Evolutionary conservation across 805 yeast genomes (phyloP).

Genomic region (Starmera quercuum): DNA sequence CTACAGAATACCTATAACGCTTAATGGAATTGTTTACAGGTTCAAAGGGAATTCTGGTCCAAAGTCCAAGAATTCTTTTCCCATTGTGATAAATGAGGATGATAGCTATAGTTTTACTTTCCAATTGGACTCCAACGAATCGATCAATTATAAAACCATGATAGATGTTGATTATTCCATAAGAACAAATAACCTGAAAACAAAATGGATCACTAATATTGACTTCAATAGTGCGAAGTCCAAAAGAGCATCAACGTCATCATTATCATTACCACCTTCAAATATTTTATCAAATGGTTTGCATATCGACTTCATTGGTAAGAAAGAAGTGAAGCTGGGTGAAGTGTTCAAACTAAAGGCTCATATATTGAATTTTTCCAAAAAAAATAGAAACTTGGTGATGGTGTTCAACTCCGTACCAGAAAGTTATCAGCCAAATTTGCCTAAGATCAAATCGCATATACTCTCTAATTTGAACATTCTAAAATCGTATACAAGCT

Average conservation of each 20-base stretch:
- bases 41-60: conserved; percentile 17
- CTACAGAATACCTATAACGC: conserved; percentile 8
- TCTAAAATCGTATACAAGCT: conserved; percentile 27
- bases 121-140: conserved; percentile 11
- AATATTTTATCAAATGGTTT: conserved; percentile 23
- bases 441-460: conserved; percentile 18
- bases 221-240: conserved; percentile 7
- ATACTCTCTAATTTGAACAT: conserved; percentile 17
- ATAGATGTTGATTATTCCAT: conserved; percentile 21
- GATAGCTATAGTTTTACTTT: conserved; percentile 22
- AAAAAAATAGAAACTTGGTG: conserved; percentile 42
- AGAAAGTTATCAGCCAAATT: conserved; percentile 11
- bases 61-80: conserved; percentile 14
- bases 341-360: conserved; percentile 54
- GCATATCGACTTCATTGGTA: conserved; percentile 53
- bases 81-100: conserved; percentile 16
- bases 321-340: conserved; percentile 53
- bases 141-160: conserved; percentile 2
- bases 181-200: conserved; percentile 12
- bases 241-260: conserved; percentile 3
- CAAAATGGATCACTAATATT: conserved; percentile 12
- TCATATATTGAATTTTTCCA: conserved; percentile 55
- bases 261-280: conserved; percentile 7
- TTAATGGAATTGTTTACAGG: conserved; percentile 7
- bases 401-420: conserved; percentile 26